phyloP scores from a whole-genome alignment of 2,329 filamentous ascomycete genomes.

The Didymella exigua region DNA sequence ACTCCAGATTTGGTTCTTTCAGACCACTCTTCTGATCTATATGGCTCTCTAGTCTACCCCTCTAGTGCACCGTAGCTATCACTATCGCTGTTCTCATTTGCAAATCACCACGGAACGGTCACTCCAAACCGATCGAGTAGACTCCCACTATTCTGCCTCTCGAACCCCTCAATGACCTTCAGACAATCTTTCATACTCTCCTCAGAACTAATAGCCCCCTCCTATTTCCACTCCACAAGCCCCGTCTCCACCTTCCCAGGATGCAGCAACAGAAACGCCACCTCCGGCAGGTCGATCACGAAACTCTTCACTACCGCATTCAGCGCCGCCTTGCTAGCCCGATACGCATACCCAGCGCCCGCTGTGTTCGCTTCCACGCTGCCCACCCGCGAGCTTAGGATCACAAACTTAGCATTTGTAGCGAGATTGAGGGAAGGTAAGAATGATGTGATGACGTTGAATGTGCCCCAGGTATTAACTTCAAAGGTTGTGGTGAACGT shows the following conservation, averaged over 20 bases:
- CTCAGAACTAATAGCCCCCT: conserved; percentile 51
- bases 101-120: conserved; percentile 49
- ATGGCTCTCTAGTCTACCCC: not conserved
- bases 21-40: not conserved
- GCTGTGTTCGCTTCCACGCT: conserved; percentile 48
- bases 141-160: conserved; percentile 42
- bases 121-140: conserved; percentile 54
- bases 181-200: conserved; percentile 51
- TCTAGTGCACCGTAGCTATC: not conserved
- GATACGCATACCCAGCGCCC: conserved; percentile 55
- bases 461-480: conserved; percentile 52
- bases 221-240: conserved; percentile 53
- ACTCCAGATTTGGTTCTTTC: not conserved
- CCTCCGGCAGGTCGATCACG: conserved; percentile 51
- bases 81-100: not conserved
- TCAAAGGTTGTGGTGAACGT: conserved; percentile 50
- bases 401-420: conserved; percentile 41
- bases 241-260: conserved; percentile 54
- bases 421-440: conserved; percentile 42
- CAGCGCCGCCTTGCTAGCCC: conserved; percentile 55
- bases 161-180: conserved; percentile 45
- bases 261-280: conserved; percentile 52
- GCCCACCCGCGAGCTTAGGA: conserved; percentile 54
- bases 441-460: conserved; percentile 48
- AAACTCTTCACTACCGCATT: conserved; percentile 55